phyloP scores from a whole-genome alignment of 2,329 filamentous ascomycete species.

The Teratosphaeria destructans region DNA sequence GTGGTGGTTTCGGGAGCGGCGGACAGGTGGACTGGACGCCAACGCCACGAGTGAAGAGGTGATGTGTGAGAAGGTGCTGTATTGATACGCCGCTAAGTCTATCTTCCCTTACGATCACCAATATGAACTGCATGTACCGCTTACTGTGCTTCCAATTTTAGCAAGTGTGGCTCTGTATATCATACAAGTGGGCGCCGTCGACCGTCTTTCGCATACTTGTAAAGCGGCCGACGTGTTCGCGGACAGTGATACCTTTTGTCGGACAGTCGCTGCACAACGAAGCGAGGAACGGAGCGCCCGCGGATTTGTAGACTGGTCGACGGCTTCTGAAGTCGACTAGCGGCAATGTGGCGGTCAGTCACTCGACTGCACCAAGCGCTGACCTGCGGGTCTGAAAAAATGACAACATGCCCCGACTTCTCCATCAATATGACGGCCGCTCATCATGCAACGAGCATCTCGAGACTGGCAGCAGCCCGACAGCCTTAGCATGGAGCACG shows the following conservation, averaged over 20 bases:
- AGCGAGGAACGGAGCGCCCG: no score
- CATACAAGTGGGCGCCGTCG: no score
- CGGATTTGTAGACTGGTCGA: no score
- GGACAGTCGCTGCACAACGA: no score
- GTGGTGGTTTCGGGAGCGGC: conserved; percentile 6
- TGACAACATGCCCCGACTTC: not conserved
- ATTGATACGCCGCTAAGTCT: not conserved
- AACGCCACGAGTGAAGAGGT: conserved; percentile 2
- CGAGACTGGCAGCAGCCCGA: not conserved
- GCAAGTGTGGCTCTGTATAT: no score
- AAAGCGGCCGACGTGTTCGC: no score
- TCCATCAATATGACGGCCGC: not conserved
- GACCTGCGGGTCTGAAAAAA: no score
- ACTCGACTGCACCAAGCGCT: no score
- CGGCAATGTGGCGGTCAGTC: no score
- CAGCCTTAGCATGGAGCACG: not conserved
- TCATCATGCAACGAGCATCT: not conserved
- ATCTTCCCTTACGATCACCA: not conserved
- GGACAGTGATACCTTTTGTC: no score
- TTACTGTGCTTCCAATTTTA: not conserved
- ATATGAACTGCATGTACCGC: not conserved
- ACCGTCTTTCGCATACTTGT: no score
- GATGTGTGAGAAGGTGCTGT: not conserved
- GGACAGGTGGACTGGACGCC: not conserved
- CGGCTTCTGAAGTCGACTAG: no score